A percentile compares a stretch with the other conserved stretches of the same genome.
Conservation (phyloP, 768 basidiomycete species). For the Exidia glandulosa region DNA sequence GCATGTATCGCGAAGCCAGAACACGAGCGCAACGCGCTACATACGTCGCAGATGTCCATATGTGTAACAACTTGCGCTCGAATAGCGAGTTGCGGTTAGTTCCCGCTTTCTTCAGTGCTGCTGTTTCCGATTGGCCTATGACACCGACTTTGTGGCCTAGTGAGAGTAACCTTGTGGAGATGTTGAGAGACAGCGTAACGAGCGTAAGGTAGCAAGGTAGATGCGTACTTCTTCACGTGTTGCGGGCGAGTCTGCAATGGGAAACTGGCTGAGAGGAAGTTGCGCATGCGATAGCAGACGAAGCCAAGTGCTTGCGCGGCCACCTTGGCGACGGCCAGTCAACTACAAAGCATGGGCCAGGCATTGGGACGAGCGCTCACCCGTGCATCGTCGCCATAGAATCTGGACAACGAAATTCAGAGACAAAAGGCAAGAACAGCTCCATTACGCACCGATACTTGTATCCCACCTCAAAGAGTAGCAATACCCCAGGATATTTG, state of each 20-base stretch:
- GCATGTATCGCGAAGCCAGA: background rate
- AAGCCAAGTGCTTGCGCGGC: conserved; percentile 73
- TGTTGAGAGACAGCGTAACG: background rate
- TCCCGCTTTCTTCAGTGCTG: conserved; percentile 75
- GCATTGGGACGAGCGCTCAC: conserved; percentile 22
- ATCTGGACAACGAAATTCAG: conserved; percentile 22
- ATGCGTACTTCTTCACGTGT: conserved; percentile 7
- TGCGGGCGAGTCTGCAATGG: conserved; percentile 15
- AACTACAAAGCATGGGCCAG: background rate
- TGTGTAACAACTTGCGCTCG: conserved; percentile 56
- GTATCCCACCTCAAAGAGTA: conserved; percentile 80
- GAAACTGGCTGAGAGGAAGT: conserved; percentile 66
- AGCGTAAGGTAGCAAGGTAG: conserved; percentile 1
- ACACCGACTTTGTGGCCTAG: conserved; percentile 68
- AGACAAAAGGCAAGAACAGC: background rate
- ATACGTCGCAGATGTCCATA: conserved; percentile 84
- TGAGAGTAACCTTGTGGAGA: conserved; percentile 47
- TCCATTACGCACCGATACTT: conserved; percentile 36
- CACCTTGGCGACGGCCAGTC: conserved; percentile 34
- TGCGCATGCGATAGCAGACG: conserved; percentile 57
- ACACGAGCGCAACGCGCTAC: too few species aligned
- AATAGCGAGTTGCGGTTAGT: conserved; percentile 68
- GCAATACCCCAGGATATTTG: conserved; percentile 50
- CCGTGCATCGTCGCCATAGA: conserved; percentile 78
- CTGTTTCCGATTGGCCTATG: conserved; percentile 74